Conservation (phyloP, 331 rosid species). For the Malus hybrid region DNA sequence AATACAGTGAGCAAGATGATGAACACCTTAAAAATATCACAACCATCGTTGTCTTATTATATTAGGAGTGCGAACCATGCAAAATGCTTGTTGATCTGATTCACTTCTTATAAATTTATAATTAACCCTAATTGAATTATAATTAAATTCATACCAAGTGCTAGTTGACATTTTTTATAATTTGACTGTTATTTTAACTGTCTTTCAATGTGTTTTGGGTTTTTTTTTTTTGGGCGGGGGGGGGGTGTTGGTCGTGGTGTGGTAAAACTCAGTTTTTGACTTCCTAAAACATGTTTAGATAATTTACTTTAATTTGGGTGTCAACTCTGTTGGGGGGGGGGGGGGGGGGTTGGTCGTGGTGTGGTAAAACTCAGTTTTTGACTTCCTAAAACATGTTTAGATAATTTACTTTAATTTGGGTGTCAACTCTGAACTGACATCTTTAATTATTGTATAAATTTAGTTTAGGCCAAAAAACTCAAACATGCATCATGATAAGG, state of each 20-base stretch:
- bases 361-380: constrained; percentile 2
- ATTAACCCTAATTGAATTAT: not conserved
- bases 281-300: not conserved
- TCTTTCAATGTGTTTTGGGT: not conserved
- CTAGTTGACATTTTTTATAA: not conserved
- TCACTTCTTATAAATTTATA: constrained; percentile 13
- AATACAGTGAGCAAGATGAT: constrained; percentile 30
- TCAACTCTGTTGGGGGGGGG: not conserved
- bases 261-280: constrained; percentile 28
- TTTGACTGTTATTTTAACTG: not conserved
- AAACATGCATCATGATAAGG: not conserved
- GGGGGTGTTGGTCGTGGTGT: not conserved
- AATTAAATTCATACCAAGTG: not conserved
- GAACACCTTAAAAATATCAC: not conserved
- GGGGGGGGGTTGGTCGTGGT: not conserved
- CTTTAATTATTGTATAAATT: no score
- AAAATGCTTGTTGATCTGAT: constrained; percentile 40
- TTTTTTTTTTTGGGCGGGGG: no score
- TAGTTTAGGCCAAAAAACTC: no score
- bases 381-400: not conserved
- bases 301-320: not conserved
- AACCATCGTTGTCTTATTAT: not conserved
- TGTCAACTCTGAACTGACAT: not conserved
- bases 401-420: no score
- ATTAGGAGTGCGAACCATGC: not conserved